These are phyloP conservation scores for Phaeoacremonium minimum DNA, from an alignment of 2,329 filamentous ascomycete genomes.

Conservation along the genomic window DNA sequence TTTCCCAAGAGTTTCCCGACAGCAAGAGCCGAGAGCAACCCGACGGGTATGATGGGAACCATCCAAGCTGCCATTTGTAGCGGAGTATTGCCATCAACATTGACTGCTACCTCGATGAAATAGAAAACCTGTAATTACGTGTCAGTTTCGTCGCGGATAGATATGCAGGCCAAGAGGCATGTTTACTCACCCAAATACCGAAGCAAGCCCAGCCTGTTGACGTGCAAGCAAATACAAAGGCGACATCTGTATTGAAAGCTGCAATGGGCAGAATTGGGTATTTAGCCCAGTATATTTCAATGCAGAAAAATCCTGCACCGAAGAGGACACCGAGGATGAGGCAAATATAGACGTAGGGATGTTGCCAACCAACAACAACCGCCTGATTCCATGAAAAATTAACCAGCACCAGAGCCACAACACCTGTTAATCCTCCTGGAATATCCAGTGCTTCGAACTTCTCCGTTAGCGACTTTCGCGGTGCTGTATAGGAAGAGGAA, in stretches of 20 bases:
- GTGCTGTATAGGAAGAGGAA: slow-evolving; percentile 1
- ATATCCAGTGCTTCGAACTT: slow-evolving; percentile 16
- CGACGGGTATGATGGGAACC: slow-evolving; percentile 16
- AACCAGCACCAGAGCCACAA: slow-evolving; percentile 46
- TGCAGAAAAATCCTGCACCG: slow-evolving; percentile 42
- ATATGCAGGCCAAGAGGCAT: no score
- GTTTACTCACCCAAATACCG: slow-evolving; percentile 40
- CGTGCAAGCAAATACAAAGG: slow-evolving; percentile 51
- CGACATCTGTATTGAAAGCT: slow-evolving; percentile 38
- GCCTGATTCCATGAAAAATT: slow-evolving; percentile 59
- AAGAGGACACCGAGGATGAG: slow-evolving; percentile 47
- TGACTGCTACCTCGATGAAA: slow-evolving; percentile 40
- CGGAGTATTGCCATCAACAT: slow-evolving; percentile 19
- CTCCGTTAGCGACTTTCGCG: slow-evolving; percentile 1
- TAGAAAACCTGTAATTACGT: slow-evolving; percentile 32
- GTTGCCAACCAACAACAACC: slow-evolving; percentile 44
- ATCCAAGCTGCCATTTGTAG: slow-evolving; percentile 24
- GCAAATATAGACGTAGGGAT: slow-evolving; percentile 42
- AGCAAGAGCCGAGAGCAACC: slow-evolving; percentile 21
- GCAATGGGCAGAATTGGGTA: slow-evolving; percentile 55
- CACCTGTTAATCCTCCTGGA: slow-evolving; percentile 25
- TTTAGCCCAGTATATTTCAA: slow-evolving; percentile 38
- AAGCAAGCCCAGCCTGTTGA: slow-evolving; percentile 50
- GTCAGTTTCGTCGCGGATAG: slow-evolving; percentile 13
- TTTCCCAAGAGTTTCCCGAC: slow-evolving; percentile 24